Percentiles rank a stretch among this genome's conserved stretches.
Conservation (phyloP, 2,329 filamentous ascomycete genomes). For the Fusarium xyrophilum region DNA sequence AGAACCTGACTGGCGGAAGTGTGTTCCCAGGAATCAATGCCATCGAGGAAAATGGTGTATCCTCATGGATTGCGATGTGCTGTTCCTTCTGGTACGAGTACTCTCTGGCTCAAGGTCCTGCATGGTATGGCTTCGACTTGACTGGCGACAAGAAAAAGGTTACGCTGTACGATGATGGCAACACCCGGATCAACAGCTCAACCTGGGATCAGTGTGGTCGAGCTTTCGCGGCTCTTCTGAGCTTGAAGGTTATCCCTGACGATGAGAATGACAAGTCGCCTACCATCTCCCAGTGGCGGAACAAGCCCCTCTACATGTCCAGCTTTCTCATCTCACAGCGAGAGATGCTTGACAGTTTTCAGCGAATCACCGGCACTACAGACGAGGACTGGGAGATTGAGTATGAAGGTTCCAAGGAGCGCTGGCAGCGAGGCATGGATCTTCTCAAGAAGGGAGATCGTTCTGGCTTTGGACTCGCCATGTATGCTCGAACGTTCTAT, state of each 20-base stretch:
- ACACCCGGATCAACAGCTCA: constrained; percentile 60
- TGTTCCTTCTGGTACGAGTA: constrained; percentile 65
- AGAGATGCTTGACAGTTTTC: constrained; percentile 68
- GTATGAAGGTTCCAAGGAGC: constrained; percentile 54
- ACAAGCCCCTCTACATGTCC: constrained; percentile 57
- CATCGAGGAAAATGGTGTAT: constrained; percentile 50
- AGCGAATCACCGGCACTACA: constrained; percentile 63
- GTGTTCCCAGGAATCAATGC: constrained; percentile 43
- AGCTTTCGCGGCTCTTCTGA: constrained; percentile 59
- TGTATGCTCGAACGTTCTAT: constrained; percentile 65
- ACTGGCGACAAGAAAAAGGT: constrained; percentile 45
- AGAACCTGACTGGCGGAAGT: constrained; percentile 40
- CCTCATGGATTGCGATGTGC: constrained; percentile 57
- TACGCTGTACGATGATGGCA: constrained; percentile 64
- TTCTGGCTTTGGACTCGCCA: constrained; percentile 54
- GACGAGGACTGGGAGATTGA: constrained; percentile 60
- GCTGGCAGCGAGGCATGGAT: constrained; percentile 57
- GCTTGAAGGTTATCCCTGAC: constrained; percentile 54
- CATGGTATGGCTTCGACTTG: constrained; percentile 59
- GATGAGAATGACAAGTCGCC: constrained; percentile 44
- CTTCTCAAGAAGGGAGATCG: constrained; percentile 51
- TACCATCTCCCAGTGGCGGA: constrained; percentile 46
- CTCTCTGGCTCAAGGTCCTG: constrained; percentile 50
- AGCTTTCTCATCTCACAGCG: constrained; percentile 67
- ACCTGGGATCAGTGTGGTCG: constrained; percentile 67